phyloP scores from a whole-genome alignment of 352 stramenopile genomes.

The Globisporangium orthogonon region DNA sequence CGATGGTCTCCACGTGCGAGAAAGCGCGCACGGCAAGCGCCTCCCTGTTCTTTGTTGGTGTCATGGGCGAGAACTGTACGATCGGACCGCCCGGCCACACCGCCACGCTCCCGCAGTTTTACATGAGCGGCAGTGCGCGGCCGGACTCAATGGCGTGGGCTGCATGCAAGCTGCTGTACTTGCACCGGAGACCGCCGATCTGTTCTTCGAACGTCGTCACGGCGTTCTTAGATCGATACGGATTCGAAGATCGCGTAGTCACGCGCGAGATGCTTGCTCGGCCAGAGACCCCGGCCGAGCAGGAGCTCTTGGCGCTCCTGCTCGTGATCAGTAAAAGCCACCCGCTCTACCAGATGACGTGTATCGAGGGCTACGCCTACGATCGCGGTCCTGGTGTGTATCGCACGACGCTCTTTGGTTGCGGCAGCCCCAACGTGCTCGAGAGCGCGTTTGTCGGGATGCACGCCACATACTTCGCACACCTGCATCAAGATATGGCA shows the following conservation, averaged over 20 bases:
- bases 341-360: slow-evolving; percentile 29
- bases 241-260: slow-evolving; percentile 19
- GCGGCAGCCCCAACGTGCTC: slow-evolving; percentile 35
- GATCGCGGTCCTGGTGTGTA: slow-evolving; percentile 14
- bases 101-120: slow-evolving; percentile 25
- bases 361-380: slow-evolving; percentile 37
- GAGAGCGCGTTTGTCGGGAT: slow-evolving; percentile 33
- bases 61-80: slow-evolving; percentile 17
- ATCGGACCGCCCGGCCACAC: slow-evolving; percentile 11
- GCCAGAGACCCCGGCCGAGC: slow-evolving; percentile 42
- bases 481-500: slow-evolving; percentile 26
- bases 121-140: slow-evolving; percentile 26
- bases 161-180: slow-evolving; percentile 46
- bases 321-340: slow-evolving; percentile 37
- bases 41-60: slow-evolving; percentile 11
- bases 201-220: slow-evolving; percentile 58
- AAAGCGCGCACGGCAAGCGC: background rate
- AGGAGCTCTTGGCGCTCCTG: slow-evolving; percentile 40
- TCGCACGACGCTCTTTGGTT: slow-evolving; percentile 25
- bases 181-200: slow-evolving; percentile 37
- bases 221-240: slow-evolving; percentile 37
- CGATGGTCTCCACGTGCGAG: slow-evolving; percentile 1
- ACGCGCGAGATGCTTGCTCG: slow-evolving; percentile 16
- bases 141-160: slow-evolving; percentile 50
- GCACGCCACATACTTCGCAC: slow-evolving; percentile 24